Conservation (phyloP, 805 yeast genomes). For the Jamesozyma gamospora region DNA sequence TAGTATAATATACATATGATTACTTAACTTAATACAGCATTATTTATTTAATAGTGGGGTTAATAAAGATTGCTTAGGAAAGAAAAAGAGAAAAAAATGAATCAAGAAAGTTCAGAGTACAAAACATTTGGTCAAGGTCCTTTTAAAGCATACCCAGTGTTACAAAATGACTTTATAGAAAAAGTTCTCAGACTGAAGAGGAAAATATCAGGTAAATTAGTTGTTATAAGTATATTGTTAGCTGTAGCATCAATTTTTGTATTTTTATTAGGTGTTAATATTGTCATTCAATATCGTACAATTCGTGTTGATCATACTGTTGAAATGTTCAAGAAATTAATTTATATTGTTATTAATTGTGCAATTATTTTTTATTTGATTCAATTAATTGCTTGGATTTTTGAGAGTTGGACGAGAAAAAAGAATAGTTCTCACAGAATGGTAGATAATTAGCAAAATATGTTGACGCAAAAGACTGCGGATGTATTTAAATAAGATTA, state of each 20-base stretch:
- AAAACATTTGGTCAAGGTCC: conserved; percentile 13
- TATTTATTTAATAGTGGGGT: too few species aligned
- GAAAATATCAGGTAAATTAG: neutral
- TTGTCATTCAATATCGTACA: conserved; percentile 30
- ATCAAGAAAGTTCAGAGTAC: conserved; percentile 1
- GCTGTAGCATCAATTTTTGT: conserved; percentile 22
- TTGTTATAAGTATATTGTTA: conserved; percentile 14
- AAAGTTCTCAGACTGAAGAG: neutral
- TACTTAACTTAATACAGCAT: too few species aligned
- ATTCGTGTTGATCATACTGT: conserved; percentile 14
- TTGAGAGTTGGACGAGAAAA: conserved; percentile 1
- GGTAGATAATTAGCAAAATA: neutral
- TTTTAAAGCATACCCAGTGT: conserved; percentile 13
- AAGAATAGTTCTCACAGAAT: neutral
- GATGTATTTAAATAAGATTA: too few species aligned
- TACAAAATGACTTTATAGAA: conserved; percentile 6
- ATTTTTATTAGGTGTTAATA: conserved; percentile 29
- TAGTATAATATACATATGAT: too few species aligned
- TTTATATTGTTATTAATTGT: conserved; percentile 12
- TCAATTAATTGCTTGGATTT: conserved; percentile 3
- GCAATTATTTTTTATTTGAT: conserved; percentile 11
- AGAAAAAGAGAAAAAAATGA: too few species aligned
- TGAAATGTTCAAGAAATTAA: conserved; percentile 10
- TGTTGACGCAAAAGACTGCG: too few species aligned
- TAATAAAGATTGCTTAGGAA: too few species aligned